A percentile compares a stretch with the other conserved stretches of the same genome.
Evolutionary conservation across 495 filamentous ascomycete species (phyloP).

Genomic region (Physcia stellaris): DNA sequence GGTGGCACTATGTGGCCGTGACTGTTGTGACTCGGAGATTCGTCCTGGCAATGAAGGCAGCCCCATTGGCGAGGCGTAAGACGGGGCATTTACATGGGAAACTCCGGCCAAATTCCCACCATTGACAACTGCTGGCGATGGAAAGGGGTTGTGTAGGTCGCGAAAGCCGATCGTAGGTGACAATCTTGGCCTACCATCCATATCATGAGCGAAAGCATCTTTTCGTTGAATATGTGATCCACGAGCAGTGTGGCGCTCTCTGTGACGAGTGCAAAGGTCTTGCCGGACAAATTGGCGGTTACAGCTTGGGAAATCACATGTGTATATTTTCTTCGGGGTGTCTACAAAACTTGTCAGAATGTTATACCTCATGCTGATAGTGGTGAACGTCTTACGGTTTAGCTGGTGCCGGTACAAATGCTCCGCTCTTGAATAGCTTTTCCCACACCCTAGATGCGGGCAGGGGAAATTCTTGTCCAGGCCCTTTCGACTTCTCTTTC

Average conservation of each 20-base stretch:
- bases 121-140: constrained; percentile 1
- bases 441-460: constrained; percentile 76
- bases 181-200: constrained; percentile 6
- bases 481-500: constrained; percentile 74
- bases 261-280: constrained; percentile 85
- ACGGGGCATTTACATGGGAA: constrained; percentile 1
- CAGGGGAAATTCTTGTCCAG: constrained; percentile 92
- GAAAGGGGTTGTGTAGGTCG: constrained; percentile 4
- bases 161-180: constrained; percentile 5
- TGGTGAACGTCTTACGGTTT: constrained; percentile 54
- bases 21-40: background rate
- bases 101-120: background rate
- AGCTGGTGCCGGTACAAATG: constrained; percentile 94
- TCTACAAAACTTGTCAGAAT: constrained; percentile 29
- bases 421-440: constrained; percentile 92
- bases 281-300: constrained; percentile 84
- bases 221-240: constrained; percentile 90
- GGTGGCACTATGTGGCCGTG: background rate
- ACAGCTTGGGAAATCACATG: constrained; percentile 88
- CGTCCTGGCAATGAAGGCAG: constrained; percentile 6
- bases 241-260: constrained; percentile 89
- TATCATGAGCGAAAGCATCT: constrained; percentile 38
- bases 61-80: background rate
- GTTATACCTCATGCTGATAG: background rate
- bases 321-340: constrained; percentile 85